Evolutionary conservation across 495 filamentous ascomycete species (phyloP), one percentile per base, ranked within the genome.

Genomic region (Glutinoglossum americanum): DNA sequence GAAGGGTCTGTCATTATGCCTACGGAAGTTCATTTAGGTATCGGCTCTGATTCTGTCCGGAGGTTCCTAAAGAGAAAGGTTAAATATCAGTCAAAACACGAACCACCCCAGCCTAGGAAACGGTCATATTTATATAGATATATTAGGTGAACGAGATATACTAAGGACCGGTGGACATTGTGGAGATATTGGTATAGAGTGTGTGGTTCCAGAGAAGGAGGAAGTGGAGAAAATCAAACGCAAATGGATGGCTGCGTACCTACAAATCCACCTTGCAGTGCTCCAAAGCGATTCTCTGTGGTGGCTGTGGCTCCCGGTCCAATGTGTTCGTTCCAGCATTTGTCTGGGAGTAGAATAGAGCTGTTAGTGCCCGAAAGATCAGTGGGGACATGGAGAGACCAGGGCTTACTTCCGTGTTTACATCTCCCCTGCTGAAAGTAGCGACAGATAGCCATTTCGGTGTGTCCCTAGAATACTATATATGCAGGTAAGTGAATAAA

Each of bases 341-440:
- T 56, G 32, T 37, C 57, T 59, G 25, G 27, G 25, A 23, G 28
- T 53, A 15, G n/a, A 3, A 45, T 19, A 10, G 41, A 53, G 23
- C 17, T 2, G 32, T 56, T n/a, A 56, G 48, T 58, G 23, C 11
- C 23, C 6, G 48, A 8, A 59, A 4, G 15, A 59, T 28, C 9
- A 1, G 3, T 19, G 3, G 3, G 19, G 10, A 9, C n/a, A 7
- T n/a, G n/a, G n/a, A 28, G 23, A 21, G 57, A 17, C 17, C 5
- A 26, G 5, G 26, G 28, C 54, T 47, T 21, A 60, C 59, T 53
- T 32, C 59, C 59, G 57, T 44, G 37, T 26, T 49, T 59, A 37
- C 59, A 60, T 56, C 53, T 57, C 7, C 53, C 54, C 37, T 60
- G 51, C 59, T 60, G 54, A 26, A n/a, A 60, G 25, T 45, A 60